Conservation (phyloP, 2,329 filamentous ascomycete genomes). For the Talaromyces sp. region DNA sequence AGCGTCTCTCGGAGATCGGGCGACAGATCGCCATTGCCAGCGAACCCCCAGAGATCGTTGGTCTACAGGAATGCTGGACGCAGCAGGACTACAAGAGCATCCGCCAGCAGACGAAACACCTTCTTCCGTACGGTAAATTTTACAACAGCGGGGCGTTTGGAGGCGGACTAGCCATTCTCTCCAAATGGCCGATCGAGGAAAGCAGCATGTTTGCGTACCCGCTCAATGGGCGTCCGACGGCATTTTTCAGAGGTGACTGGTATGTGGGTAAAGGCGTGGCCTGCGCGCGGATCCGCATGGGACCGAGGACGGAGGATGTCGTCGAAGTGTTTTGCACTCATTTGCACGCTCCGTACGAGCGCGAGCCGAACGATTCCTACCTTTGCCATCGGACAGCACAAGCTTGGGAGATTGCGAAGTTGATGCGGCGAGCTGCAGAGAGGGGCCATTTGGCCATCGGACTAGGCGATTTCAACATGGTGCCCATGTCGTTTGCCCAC, state of each 20-base stretch:
- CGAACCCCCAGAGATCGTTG: slow-evolving; percentile 76
- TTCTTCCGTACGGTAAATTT: slow-evolving; percentile 88
- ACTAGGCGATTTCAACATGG: slow-evolving; percentile 94
- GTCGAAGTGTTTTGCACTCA: slow-evolving; percentile 92
- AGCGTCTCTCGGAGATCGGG: slow-evolving; percentile 79
- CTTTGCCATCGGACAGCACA: slow-evolving; percentile 85
- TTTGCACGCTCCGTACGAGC: slow-evolving; percentile 82
- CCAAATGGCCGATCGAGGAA: slow-evolving; percentile 87
- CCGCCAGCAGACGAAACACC: slow-evolving; percentile 63
- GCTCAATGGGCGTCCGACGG: slow-evolving; percentile 88
- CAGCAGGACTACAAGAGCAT: slow-evolving; percentile 77
- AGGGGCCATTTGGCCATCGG: slow-evolving; percentile 78
- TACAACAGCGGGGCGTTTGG: slow-evolving; percentile 88
- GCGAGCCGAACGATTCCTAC: slow-evolving; percentile 75
- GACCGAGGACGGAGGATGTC: slow-evolving; percentile 58
- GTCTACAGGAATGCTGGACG: slow-evolving; percentile 93
- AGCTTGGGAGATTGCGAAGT: slow-evolving; percentile 89
- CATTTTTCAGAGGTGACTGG: slow-evolving; percentile 94
- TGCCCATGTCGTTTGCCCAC: slow-evolving; percentile 80
- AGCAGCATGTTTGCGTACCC: slow-evolving; percentile 80
- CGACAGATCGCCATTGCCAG: slow-evolving; percentile 64
- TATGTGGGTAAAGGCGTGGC: slow-evolving; percentile 94
- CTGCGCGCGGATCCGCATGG: slow-evolving; percentile 71
- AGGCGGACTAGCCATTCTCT: slow-evolving; percentile 81
- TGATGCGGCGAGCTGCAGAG: slow-evolving; percentile 75